Conservation (phyloP, 1,284 basidiomycete genomes). For the Malassezia pachydermatis region DNA sequence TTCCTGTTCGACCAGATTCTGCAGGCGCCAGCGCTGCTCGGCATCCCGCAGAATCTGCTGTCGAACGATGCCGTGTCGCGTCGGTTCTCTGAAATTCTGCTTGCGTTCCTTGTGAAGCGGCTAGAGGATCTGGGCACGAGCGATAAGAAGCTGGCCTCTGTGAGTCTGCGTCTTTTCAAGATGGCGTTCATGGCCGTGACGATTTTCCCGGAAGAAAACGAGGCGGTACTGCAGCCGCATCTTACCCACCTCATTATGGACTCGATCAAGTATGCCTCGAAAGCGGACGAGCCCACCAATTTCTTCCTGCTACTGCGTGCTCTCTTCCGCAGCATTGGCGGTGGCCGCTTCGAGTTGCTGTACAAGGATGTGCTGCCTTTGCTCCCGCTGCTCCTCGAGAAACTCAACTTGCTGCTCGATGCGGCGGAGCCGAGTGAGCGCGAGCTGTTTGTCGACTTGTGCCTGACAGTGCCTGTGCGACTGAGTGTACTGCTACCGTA, state of each 20-base stretch:
- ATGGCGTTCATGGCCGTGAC: conserved; percentile 88
- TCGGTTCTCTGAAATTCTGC: conserved; percentile 80
- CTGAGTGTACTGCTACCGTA: conserved; percentile 92
- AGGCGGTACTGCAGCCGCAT: conserved; percentile 82
- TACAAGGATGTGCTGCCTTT: conserved; percentile 96
- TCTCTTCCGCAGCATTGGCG: conserved; percentile 95
- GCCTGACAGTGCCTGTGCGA: conserved; percentile 88
- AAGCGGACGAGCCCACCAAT: conserved; percentile 77
- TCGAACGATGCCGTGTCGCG: conserved; percentile 72
- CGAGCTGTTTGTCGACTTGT: conserved; percentile 75
- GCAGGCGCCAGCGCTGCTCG: conserved; percentile 66
- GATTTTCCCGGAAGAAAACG: conserved; percentile 67
- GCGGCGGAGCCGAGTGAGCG: conserved; percentile 39
- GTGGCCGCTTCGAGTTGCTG: conserved; percentile 82
- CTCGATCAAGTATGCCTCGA: conserved; percentile 85
- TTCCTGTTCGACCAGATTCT: conserved; percentile 42
- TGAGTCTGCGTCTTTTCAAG: conserved; percentile 85
- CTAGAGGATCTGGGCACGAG: conserved; percentile 76
- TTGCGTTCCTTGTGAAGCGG: conserved; percentile 71
- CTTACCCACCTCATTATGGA: conserved; percentile 91
- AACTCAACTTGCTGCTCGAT: conserved; percentile 58
- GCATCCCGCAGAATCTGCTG: conserved; percentile 79
- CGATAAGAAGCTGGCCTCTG: conserved; percentile 61
- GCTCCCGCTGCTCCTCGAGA: conserved; percentile 92
- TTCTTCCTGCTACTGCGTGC: conserved; percentile 91